Conservation (phyloP, 2,329 filamentous ascomycete genomes). For the Coniosporium tulheliwenetii region DNA sequence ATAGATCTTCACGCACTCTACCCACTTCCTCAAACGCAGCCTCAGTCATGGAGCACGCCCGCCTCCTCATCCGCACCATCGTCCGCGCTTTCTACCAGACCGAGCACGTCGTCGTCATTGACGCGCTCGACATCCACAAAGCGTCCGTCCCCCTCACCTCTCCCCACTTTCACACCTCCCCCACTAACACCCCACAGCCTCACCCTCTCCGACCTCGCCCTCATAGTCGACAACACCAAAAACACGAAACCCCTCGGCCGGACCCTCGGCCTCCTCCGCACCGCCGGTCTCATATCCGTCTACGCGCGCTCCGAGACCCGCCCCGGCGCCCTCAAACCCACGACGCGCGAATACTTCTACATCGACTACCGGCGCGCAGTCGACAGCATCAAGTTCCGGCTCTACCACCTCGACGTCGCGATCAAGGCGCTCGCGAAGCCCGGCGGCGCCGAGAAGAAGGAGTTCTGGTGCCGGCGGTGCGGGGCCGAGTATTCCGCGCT, state of each 20-base stretch:
- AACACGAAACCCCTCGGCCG: conserved; percentile 82
- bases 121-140: conserved; percentile 63
- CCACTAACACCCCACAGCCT: conserved; percentile 10
- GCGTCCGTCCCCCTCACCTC: conserved; percentile 31
- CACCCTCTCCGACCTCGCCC: conserved; percentile 69
- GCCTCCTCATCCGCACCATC: conserved; percentile 72
- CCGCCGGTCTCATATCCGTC: conserved; percentile 67
- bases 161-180: neutral
- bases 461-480: conserved; percentile 73
- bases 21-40: no score
- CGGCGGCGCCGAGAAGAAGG: conserved; percentile 67
- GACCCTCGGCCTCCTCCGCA: no score
- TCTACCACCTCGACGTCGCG: conserved; percentile 74
- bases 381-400: conserved; percentile 89
- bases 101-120: conserved; percentile 66
- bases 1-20: no score
- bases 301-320: conserved; percentile 63
- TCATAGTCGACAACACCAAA: conserved; percentile 74
- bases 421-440: conserved; percentile 74
- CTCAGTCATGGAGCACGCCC: conserved; percentile 40
- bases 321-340: conserved; percentile 66
- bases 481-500: conserved; percentile 76
- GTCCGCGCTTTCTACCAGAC: conserved; percentile 77
- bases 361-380: conserved; percentile 91
- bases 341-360: conserved; percentile 88